Percentiles rank a stretch among this genome's conserved stretches.
Conservation (phyloP, 768 basidiomycete species). For the Russula sp. region DNA sequence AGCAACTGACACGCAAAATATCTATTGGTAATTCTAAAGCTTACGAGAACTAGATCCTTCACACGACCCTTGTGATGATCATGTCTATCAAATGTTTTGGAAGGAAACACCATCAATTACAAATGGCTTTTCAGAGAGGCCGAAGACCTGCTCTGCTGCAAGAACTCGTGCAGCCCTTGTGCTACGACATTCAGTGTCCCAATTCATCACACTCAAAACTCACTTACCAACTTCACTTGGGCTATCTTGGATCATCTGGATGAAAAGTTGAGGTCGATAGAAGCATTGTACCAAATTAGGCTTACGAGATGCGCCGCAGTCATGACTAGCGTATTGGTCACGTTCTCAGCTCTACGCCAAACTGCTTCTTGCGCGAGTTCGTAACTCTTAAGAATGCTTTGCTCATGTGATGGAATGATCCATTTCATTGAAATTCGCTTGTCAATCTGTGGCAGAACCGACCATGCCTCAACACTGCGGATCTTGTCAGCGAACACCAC, state of each 20-base stretch:
- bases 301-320: slow-evolving; percentile 37
- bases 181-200: slow-evolving; percentile 7
- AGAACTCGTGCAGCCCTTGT: slow-evolving; percentile 25
- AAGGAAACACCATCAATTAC: background rate
- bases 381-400: slow-evolving; percentile 21
- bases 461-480: slow-evolving; percentile 40
- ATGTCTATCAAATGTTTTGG: background rate
- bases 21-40: too few relatives aligned
- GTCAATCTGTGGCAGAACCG: slow-evolving; percentile 42
- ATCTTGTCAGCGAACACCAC: slow-evolving; percentile 52
- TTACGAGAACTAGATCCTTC: background rate
- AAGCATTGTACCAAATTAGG: background rate
- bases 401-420: slow-evolving; percentile 50
- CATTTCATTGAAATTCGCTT: slow-evolving; percentile 51
- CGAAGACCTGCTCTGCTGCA: background rate
- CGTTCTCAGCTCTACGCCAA: slow-evolving; percentile 39
- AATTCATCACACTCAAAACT: background rate
- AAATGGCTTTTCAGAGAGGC: slow-evolving; percentile 10
- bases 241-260: slow-evolving; percentile 27
- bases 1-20: background rate
- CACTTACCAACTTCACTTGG: slow-evolving; percentile 29
- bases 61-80: background rate
- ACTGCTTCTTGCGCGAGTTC: slow-evolving; percentile 29
- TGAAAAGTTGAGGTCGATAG: background rate
- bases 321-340: slow-evolving; percentile 36